Evolutionary conservation across 208 protist species (phyloP).

Genomic region (Trypanosoma conorhini): DNA sequence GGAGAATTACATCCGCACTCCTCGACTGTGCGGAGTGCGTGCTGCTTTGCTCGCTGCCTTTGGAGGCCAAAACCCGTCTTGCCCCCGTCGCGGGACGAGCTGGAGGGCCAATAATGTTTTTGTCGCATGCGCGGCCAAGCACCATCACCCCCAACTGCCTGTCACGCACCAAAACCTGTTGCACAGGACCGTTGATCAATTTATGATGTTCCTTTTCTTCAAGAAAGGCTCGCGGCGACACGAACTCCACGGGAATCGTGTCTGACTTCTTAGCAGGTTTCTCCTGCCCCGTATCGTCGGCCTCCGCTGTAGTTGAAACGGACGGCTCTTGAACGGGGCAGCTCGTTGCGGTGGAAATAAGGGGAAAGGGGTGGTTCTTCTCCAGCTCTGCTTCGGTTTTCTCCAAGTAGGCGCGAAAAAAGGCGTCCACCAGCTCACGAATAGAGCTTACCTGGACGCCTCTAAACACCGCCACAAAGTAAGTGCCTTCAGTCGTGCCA

Average conservation of each 20-base stretch:
- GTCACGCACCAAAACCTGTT: constrained; percentile 1
- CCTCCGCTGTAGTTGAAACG: too few species aligned
- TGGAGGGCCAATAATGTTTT: not conserved
- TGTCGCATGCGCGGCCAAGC: constrained; percentile 2
- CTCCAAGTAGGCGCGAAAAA: constrained; percentile 9
- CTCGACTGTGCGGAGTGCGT: too few species aligned
- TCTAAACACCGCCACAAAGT: constrained; percentile 1
- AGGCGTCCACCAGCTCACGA: constrained; percentile 1
- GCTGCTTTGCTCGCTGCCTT: too few species aligned
- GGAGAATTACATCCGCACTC: constrained; percentile 11
- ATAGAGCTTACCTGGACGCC: not conserved
- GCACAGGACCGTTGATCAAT: constrained; percentile 1
- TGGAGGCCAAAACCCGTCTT: too few species aligned
- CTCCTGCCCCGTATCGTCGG: too few species aligned
- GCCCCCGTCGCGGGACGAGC: too few species aligned
- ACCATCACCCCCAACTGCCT: not conserved
- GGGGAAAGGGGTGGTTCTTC: too few species aligned
- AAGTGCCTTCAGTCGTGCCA: not conserved
- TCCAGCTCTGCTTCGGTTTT: not conserved
- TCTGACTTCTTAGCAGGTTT: too few species aligned
- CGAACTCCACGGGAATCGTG: too few species aligned
- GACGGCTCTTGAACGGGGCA: too few species aligned
- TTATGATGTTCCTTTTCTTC: not conserved
- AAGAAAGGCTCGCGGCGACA: too few species aligned
- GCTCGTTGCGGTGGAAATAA: too few species aligned